Evolutionary conservation across 2,329 filamentous ascomycete genomes (phyloP).

Genomic region (Phialophora macrospora): DNA sequence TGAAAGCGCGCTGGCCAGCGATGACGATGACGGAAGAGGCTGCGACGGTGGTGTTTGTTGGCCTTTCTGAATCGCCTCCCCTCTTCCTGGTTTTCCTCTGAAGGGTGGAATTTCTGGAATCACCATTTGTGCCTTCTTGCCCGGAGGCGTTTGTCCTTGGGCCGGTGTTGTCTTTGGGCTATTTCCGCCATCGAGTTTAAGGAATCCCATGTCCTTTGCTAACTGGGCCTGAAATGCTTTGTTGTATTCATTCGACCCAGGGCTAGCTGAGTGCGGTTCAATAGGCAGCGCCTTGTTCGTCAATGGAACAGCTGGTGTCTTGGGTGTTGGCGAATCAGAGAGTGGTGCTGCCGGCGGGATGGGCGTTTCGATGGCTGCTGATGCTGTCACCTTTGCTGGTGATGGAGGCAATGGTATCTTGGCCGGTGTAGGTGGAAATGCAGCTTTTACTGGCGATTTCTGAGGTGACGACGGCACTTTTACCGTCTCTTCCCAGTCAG

Average conservation of each 20-base stretch:
- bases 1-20: conserved; percentile 30
- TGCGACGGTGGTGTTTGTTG: conserved; percentile 38
- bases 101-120: conserved; percentile 45
- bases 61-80: conserved; percentile 34
- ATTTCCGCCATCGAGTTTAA: conserved; percentile 44
- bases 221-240: conserved; percentile 49
- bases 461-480: conserved; percentile 63
- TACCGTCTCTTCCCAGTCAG: conserved; percentile 44
- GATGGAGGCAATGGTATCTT: conserved; percentile 67
- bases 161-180: conserved; percentile 35
- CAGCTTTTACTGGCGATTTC: conserved; percentile 60
- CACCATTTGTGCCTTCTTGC: conserved; percentile 42
- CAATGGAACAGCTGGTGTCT: conserved; percentile 52
- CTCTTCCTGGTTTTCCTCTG: conserved; percentile 40
- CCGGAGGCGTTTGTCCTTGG: conserved; percentile 28
- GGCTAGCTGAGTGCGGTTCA: conserved; percentile 44
- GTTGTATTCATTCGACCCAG: conserved; percentile 49
- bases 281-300: conserved; percentile 46
- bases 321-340: conserved; percentile 45
- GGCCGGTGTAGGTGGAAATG: conserved; percentile 58
- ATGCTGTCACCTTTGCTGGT: conserved; percentile 58
- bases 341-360: not conserved
- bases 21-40: conserved; percentile 42
- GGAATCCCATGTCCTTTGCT: conserved; percentile 49
- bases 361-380: conserved; percentile 53